A percentile compares a stretch with the other conserved stretches of the same genome.
Conservation (phyloP, 169 alveolate genomes). For the Blepharisma undulans region DNA sequence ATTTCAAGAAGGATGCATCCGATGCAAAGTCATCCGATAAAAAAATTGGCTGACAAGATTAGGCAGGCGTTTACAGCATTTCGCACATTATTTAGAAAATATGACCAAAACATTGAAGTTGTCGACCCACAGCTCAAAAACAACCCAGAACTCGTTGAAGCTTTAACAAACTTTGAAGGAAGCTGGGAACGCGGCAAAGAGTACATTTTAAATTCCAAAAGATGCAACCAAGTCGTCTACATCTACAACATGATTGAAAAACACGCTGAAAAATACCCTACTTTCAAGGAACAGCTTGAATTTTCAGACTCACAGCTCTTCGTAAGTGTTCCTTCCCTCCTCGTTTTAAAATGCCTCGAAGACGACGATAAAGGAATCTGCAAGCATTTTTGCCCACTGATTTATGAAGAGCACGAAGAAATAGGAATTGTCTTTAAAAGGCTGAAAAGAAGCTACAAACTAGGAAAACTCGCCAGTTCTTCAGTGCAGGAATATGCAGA, state of each 20-base stretch:
- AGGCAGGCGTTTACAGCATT: conserved; percentile 58
- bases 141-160: conserved; percentile 74
- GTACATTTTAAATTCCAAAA: conserved; percentile 68
- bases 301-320: conserved; percentile 78
- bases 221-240: conserved; percentile 62
- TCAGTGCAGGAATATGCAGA: conserved; percentile 61
- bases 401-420: conserved; percentile 58
- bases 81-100: conserved; percentile 63
- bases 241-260: conserved; percentile 72
- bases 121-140: conserved; percentile 82
- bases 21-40: conserved; percentile 66
- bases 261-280: conserved; percentile 60
- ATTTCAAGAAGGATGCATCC: conserved; percentile 65
- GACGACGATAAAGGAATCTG: conserved; percentile 75
- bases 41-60: conserved; percentile 72
- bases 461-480: conserved; percentile 51
- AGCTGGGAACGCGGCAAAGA: conserved; percentile 79
- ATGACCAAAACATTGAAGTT: conserved; percentile 78
- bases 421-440: conserved; percentile 36
- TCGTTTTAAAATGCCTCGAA: conserved; percentile 63
- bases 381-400: conserved; percentile 62
- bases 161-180: conserved; percentile 63
- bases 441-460: conserved; percentile 50
- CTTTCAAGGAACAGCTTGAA: conserved; percentile 71
- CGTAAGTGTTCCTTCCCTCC: conserved; percentile 72